Evolutionary conservation across 768 basidiomycete genomes (phyloP).

Genomic region (Naganishia randhawae): DNA sequence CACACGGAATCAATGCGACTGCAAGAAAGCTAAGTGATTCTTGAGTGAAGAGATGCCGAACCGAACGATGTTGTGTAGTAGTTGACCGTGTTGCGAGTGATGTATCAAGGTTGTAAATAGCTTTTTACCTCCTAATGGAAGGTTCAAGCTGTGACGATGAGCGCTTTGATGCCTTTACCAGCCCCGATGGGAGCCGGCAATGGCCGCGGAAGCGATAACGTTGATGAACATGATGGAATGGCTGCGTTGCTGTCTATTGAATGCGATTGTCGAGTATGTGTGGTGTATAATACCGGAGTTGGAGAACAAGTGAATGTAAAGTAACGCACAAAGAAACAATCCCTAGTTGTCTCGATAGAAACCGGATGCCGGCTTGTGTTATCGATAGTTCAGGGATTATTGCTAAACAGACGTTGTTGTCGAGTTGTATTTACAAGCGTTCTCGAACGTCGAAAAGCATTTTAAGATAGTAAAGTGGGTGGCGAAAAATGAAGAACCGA

Average conservation of each 20-base stretch:
- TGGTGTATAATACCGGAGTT: neutral
- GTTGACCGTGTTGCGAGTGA: slow-evolving; percentile 19
- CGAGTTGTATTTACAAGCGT: slow-evolving; percentile 16
- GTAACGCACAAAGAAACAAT: neutral
- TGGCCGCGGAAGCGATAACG: slow-evolving; percentile 18
- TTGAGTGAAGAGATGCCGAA: slow-evolving; percentile 19
- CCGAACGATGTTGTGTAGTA: slow-evolving; percentile 17
- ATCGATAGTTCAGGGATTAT: neutral
- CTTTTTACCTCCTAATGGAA: slow-evolving; percentile 3
- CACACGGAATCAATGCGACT: slow-evolving; percentile 12
- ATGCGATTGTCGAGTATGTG: slow-evolving; percentile 2
- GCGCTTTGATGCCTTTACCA: slow-evolving; percentile 8
- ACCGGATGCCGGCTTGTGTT: neutral
- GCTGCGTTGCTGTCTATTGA: slow-evolving; percentile 3
- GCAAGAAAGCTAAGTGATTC: slow-evolving; percentile 8
- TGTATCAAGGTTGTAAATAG: neutral
- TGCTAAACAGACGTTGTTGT: neutral
- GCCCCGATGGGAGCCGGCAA: slow-evolving; percentile 21
- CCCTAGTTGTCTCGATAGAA: neutral
- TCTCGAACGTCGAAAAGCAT: slow-evolving; percentile 20
- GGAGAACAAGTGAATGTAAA: neutral
- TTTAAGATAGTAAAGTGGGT: neutral
- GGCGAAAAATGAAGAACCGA: neutral
- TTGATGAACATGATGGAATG: slow-evolving; percentile 16
- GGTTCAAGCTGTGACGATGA: slow-evolving; percentile 7